Base-by-base conservation (phyloP, 108 stramenopile species). In the Licmophora abbreviata region DNA sequence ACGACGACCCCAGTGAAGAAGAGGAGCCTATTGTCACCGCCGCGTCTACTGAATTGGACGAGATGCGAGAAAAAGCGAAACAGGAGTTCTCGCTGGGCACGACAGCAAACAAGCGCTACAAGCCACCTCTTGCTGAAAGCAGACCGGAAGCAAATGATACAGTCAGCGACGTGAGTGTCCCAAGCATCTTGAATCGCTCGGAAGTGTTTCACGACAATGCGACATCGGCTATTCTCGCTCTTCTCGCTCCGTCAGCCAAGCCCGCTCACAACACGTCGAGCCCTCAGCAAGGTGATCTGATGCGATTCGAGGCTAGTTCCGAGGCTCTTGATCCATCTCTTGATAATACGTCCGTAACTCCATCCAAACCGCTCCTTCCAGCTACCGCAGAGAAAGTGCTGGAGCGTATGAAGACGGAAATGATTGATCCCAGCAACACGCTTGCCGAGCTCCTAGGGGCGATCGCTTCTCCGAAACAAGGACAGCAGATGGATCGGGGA, bases 121-220 rank as follows among this genome's bases (percentile, higher is more conserved):
- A 73, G 21, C 4, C 18, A 11, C 49, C 7, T 5, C 15, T 35
- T 17, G 41, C 41, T 26, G 0, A 50, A 42, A 33, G 6, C 7
- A 9, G 30, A 21, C 1, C 21, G 4, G 26, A 55, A 6, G 6
- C n/a, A 31, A 24, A 54, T 18, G 15, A 12, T 22, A 5, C 30
- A 9, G 25, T 14, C 48, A 40, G 27, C 29, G 26, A 17, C 26
- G 23, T 5, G 42, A 6, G 11, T 24, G 0, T 48, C 8, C 56
- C 61, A 2, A 33, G 42, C 24, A 58, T 64, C 25, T 40, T 73
- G 1, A 59, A 58, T 35, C 53, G 72, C 0, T 30, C 17, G 8
- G 69, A 81, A 18, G 57, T 59, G 32, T 74, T 77, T 43, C 80
- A 81, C 38, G 64, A 82, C 30, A 77, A 63, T 52, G 76, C 76